Evolutionary conservation across 1,284 basidiomycete species (phyloP), one percentile per base, ranked within the genome.

Genomic region (Pascua guehoae): DNA sequence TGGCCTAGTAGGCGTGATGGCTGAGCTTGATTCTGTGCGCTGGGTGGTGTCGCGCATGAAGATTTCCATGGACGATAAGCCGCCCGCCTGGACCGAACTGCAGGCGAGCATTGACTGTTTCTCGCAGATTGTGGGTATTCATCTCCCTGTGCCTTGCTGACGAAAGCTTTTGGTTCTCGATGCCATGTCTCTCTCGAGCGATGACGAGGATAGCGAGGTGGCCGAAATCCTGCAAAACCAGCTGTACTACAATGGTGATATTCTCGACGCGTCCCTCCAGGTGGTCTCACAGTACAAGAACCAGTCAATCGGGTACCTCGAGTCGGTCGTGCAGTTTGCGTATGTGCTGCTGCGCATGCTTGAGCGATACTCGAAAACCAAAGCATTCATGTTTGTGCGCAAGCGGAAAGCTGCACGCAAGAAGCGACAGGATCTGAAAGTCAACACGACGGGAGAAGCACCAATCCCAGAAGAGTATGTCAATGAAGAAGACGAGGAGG

Each of bases 21-120:
- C 86, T 12, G 89, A 97, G 68, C 83, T 90, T 52, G 81, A 82
- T 47, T 90, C 89, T 82, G 88, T 96, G 53, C 81, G 86, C 16
- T 97, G 90, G 88, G 87, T 95, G 10, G 82, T 92, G 51, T 84
- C 82, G 65, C 84, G 91, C n/a, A 92, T 96, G 86, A 84, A 86
- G 51, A 85, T 85, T 55, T 87, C 91, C 1, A 83, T 91, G 54
- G 91, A 96, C 60, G 90, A 92, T 65, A 92, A 91, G 88, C 91
- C 92, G 38, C 89, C 90, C 67, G 80, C 85, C 55, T 94, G 90
- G 91, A 89, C 85, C n/a, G 92, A 95, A 70, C 80, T 97, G 38
- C 90, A 96, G 74, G 89, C 91, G n/a, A 89, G 90, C 46, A 85
- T 95, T 65, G 89, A 94, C 67, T 94, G 91, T 75, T 84, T 96